Evolutionary conservation across 495 filamentous ascomycete species (phyloP), one percentile per base, ranked within the genome.

Genomic region (Thermothielavioides terrestris): DNA sequence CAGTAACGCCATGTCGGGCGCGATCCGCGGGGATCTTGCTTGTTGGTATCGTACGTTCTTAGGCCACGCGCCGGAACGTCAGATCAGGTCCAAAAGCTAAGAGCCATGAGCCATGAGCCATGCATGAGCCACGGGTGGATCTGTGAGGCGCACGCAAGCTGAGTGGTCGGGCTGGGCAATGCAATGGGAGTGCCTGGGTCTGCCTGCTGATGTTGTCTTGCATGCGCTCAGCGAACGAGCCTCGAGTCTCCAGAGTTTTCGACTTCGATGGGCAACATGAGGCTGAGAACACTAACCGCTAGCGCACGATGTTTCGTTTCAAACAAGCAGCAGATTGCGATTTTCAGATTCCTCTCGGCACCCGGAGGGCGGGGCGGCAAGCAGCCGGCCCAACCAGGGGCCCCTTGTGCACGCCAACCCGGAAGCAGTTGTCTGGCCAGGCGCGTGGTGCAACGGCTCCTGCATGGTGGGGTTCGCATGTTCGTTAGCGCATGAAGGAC

Each of bases 1-100:
- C 18, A 82, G 51, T 49, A 77, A 61, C 57, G 66, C 71, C 76
- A 78, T 79, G 26, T 55, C 55, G 43, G 47, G 42, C 18, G 26
- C 36, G 37, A 22, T 46, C 43, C 31, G n/a, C n/a, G 47, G 23
- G 39, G 53, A 20, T 54, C 44, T 39, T 23, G 43, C 30, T 46
- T 55, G 49, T 30, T 42, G 34, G 20, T 25, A 46, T 64, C 49
- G 53, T 53, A 59, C 51, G 58, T 57, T 54, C 36, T 52, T 15
- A 42, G 21, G 4, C 43, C 46, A 50, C 48, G 28, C 18, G 28
- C 42, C 21, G n/a, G 14, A 11, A 6, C 17, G 22, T 31, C 26
- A 23, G 35, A 43, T 26, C 25, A 35, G 32, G 20, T 32, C 22
- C 4, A 10, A 36, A 28, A 18, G 6, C 22, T 30, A 12, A 11